A percentile compares a stretch with the other conserved stretches of the same genome.
These are phyloP conservation scores for Camellia lanceoleosa DNA, from an alignment of 148 eudicot genomes.

Conservation along the genomic window DNA sequence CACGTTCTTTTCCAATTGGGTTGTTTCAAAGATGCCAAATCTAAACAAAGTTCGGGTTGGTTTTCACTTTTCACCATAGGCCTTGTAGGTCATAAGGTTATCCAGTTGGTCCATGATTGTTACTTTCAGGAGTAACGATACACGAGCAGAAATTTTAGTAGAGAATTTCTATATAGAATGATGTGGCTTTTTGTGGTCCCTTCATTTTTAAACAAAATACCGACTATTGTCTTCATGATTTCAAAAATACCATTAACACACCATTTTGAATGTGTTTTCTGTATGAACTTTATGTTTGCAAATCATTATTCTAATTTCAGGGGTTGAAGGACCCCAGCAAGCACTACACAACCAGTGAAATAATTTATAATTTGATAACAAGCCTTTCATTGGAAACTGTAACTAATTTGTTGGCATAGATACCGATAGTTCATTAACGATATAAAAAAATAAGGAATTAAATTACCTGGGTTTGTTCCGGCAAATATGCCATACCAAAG, in stretches of 20 bases:
- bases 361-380: not conserved
- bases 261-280: too few species aligned
- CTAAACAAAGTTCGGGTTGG: not conserved
- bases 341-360: not conserved
- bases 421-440: not conserved
- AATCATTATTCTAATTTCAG: too few species aligned
- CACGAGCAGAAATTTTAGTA: too few species aligned
- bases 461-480: conserved; percentile 67
- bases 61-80: not conserved
- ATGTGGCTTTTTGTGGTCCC: too few species aligned
- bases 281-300: too few species aligned
- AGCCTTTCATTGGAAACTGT: not conserved
- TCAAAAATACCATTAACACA: too few species aligned
- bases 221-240: too few species aligned
- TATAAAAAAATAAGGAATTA: not conserved
- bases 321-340: too few species aligned
- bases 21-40: not conserved
- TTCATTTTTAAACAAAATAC: too few species aligned
- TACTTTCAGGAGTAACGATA: too few species aligned
- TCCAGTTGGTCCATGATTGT: not conserved
- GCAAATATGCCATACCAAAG: conserved; percentile 77
- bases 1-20: not conserved
- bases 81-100: not conserved
- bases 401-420: not conserved
- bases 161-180: too few species aligned